Conservation (phyloP, 257 asterid genomes). For the Nicotiana noctiflora region DNA sequence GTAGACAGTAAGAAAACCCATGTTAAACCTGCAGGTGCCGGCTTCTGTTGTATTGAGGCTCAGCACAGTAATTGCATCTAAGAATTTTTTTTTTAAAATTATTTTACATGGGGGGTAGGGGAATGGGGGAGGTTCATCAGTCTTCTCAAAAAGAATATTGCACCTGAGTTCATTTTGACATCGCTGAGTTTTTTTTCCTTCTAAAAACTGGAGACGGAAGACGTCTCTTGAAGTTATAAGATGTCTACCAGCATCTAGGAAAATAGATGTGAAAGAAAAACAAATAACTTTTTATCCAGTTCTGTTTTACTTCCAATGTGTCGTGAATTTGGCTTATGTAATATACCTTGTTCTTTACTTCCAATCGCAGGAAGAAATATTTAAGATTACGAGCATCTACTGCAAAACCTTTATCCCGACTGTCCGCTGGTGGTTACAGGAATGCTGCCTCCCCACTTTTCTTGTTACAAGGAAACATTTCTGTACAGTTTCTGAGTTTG, state of each 20-base stretch:
- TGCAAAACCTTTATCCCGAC: neutral
- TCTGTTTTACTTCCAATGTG: neutral
- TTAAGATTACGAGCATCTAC: neutral
- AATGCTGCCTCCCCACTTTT: neutral
- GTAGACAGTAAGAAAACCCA: neutral
- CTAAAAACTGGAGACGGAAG: no score
- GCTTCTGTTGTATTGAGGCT: no score
- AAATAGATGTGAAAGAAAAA: no score
- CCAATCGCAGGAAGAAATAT: neutral
- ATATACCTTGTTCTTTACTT: neutral
- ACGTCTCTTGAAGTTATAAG: no score
- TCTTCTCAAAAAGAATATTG: no score
- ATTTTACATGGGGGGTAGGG: no score
- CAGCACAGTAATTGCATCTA: no score
- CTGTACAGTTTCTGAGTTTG: neutral
- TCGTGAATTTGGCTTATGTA: neutral
- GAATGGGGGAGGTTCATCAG: no score
- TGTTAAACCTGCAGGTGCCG: no score
- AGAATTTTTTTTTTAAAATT: no score
- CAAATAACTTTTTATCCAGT: neutral
- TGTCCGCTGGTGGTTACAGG: neutral
- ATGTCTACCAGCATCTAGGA: no score
- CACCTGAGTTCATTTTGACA: neutral
- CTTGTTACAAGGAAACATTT: neutral
- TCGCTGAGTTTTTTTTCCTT: neutral